Evolutionary conservation across 805 yeast genomes (phyloP).

Genomic region (Komagataella populi): DNA sequence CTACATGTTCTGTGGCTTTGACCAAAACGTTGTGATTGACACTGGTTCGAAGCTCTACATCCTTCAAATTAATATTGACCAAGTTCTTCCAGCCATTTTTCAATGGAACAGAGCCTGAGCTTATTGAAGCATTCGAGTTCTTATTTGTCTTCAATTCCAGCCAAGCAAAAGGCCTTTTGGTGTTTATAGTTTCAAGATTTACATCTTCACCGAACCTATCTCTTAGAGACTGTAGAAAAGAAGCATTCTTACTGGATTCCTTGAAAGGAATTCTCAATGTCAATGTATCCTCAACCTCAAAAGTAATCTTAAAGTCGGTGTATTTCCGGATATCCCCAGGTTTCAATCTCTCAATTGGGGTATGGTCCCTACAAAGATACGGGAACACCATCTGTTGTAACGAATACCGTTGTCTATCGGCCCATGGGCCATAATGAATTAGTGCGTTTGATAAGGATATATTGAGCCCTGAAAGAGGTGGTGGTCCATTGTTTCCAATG

Average conservation of each 20-base stretch:
- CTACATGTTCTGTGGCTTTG: constrained; percentile 39
- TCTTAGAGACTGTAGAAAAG: constrained; percentile 12
- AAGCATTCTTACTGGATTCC: constrained; percentile 66
- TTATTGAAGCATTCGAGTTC: constrained; percentile 34
- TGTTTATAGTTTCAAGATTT: constrained; percentile 5
- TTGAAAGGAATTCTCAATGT: constrained; percentile 69
- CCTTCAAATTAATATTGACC: constrained; percentile 28
- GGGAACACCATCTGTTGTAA: constrained; percentile 63
- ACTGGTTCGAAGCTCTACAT: constrained; percentile 62
- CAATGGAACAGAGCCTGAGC: constrained; percentile 39
- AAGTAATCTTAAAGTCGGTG: constrained; percentile 38
- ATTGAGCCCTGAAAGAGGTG: constrained; percentile 52
- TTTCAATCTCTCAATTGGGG: constrained; percentile 18
- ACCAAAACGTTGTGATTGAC: constrained; percentile 80
- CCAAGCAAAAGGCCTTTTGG: constrained; percentile 81
- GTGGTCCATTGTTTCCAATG: constrained; percentile 41
- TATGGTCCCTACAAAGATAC: constrained; percentile 39
- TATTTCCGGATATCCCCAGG: constrained; percentile 44
- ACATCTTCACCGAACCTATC: constrained; percentile 8
- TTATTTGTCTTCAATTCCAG: constrained; percentile 52
- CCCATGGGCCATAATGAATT: constrained; percentile 89
- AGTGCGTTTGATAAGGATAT: constrained; percentile 46
- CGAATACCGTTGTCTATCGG: constrained; percentile 68
- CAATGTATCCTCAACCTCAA: constrained; percentile 51
- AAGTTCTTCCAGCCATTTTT: constrained; percentile 40